Evolutionary conservation across 164 flowering plant genomes (phyloP).

Genomic region (Kingdonia uniflora): DNA sequence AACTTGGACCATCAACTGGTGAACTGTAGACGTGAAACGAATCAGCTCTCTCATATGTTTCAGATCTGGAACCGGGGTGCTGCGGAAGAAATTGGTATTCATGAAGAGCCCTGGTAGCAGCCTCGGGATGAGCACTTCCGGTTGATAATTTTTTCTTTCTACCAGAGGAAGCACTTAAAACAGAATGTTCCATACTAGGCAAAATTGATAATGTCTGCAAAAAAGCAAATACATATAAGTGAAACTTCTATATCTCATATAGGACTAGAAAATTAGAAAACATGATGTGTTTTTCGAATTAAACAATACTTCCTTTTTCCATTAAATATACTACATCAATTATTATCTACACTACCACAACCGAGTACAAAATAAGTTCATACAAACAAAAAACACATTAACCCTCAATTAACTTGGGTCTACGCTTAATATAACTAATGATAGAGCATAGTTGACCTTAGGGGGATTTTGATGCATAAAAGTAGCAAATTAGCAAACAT

Average conservation of each 20-base stretch:
- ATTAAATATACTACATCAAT: too few relatives aligned
- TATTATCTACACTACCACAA: too few relatives aligned
- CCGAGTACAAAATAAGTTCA: too few relatives aligned
- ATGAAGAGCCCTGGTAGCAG: conserved; percentile 42
- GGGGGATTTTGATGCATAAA: not conserved
- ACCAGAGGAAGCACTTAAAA: conserved; percentile 20
- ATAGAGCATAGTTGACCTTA: not conserved
- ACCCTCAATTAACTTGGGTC: too few relatives aligned
- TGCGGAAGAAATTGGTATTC: conserved; percentile 93
- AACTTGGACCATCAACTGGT: conserved; percentile 30
- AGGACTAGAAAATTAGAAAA: too few relatives aligned
- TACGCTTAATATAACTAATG: too few relatives aligned
- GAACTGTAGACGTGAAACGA: conserved; percentile 44
- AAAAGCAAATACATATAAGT: not conserved
- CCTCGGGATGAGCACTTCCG: conserved; percentile 21
- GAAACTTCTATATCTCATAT: too few relatives aligned
- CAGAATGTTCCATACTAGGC: conserved; percentile 20
- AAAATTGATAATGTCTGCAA: conserved; percentile 17
- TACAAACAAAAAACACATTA: too few relatives aligned
- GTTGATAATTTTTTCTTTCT: conserved; percentile 17
- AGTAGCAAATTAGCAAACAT: not conserved
- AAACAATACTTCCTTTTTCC: too few relatives aligned
- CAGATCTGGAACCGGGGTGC: conserved; percentile 68
- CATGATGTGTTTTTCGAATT: too few relatives aligned
- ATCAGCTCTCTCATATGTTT: conserved; percentile 43